Percentiles rank a stretch among this genome's conserved stretches.
These are phyloP conservation scores for Fraxinus pennsylvanica DNA, from an alignment of 257 asterid species.

Conservation along the genomic window DNA sequence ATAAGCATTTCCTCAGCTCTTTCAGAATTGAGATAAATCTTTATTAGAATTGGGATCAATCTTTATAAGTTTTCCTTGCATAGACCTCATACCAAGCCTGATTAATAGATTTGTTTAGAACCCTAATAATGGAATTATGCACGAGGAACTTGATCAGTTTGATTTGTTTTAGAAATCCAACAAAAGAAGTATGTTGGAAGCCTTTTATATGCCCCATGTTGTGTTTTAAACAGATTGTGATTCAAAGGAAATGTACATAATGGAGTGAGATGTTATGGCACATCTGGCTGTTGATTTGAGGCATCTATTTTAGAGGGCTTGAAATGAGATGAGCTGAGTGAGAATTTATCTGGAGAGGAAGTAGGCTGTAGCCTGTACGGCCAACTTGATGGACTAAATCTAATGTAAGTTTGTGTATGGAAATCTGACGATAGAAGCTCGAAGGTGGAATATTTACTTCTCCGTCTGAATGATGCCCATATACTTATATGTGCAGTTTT, in stretches of 20 bases:
- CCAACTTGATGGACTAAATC: neutral
- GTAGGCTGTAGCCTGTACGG: neutral
- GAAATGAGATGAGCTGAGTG: neutral
- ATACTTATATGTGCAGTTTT: neutral
- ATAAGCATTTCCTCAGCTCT: neutral
- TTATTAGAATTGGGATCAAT: neutral
- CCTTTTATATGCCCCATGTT: neutral
- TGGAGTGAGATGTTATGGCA: neutral
- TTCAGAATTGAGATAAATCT: neutral
- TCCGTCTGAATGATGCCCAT: neutral
- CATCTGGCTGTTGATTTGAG: neutral
- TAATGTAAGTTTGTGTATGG: neutral
- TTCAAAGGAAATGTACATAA: neutral
- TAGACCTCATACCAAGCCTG: neutral
- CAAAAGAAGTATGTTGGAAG: neutral
- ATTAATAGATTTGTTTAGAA: neutral
- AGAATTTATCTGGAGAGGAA: neutral
- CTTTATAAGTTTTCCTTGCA: neutral
- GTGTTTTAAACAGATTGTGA: neutral
- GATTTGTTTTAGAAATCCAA: neutral
- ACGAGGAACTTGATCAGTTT: neutral
- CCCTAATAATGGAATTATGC: neutral
- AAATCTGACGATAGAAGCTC: neutral
- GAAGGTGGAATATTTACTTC: neutral
- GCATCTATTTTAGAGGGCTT: neutral